Base-by-base conservation (phyloP, 2,329 filamentous ascomycete genomes). In the Alternaria dauci region DNA sequence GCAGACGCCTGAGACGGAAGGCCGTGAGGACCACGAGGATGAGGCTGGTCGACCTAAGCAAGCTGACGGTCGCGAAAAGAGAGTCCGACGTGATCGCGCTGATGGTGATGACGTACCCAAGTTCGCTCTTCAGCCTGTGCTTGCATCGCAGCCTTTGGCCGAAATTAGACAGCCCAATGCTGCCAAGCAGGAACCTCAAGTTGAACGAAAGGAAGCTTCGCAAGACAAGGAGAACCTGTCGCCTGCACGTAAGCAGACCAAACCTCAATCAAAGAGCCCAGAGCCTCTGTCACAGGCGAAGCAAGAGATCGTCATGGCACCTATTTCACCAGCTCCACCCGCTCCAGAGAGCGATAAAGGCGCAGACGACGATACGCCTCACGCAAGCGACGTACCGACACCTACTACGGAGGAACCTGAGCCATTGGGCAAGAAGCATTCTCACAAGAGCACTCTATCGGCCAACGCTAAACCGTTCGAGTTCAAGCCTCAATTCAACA, bases 101-200 rank as follows among this genome's bases (percentile, higher is more conserved):
- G 89, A 91, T 70, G 89, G 87, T 18, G 89, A 96, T 69, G 86
- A 90, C 51, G 88, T 94, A 25, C 89, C 91, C 23, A 83, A 88
- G 52, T 96, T 96, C 76, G 92, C 92, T 80, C 57, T 73, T 5
- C 76, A 76, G 58, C 75, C 75, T 8, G 58, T 77, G 18, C 69
- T 78, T 55, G 81, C 82, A 9, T 76, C 76, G 18, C 73, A 78
- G 44, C 73, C 76, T 34, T 57, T 76, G 30, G 71, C 59, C 39
- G 61, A 79, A 68, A 47, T 73, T 58, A 66, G 66, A 39, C 62
- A 72, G 43, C 62, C 70, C 52, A 67, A 76, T 58, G 57, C 68
- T 50, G 52, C 66, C 28, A 70, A 69, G 32, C 56, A 61, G 30
- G 66, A 69, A 46, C 62, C 63, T n/a, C 63, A 70, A 42, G 30